Percentiles rank a stretch among this genome's conserved stretches.
phyloP scores from a whole-genome alignment of 202 grass and related monocot species.

The Alloteropsis angusta region DNA sequence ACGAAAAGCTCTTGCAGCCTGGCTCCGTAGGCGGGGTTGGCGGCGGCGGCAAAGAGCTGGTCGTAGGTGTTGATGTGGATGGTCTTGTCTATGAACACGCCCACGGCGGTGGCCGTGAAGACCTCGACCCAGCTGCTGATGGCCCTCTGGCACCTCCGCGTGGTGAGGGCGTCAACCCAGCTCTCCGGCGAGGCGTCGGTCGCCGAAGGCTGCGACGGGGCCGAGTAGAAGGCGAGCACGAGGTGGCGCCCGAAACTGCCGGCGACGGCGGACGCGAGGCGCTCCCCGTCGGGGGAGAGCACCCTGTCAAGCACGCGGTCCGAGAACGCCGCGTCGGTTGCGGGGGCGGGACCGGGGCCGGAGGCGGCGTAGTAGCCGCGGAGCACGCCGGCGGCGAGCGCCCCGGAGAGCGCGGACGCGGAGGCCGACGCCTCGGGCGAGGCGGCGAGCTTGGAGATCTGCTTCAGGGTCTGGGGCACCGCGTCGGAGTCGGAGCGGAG shows the following conservation, averaged over 20 bases:
- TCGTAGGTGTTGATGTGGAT: slow-evolving; percentile 94
- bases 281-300: slow-evolving; percentile 42
- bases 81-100: slow-evolving; percentile 83
- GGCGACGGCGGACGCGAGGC: slow-evolving; percentile 47
- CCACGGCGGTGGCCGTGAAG: slow-evolving; percentile 68
- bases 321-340: not conserved
- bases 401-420: slow-evolving; percentile 45
- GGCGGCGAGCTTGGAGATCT: slow-evolving; percentile 49
- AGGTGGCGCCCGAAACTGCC: slow-evolving; percentile 57
- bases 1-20: slow-evolving; percentile 57
- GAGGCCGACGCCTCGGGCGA: slow-evolving; percentile 48
- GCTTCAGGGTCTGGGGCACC: slow-evolving; percentile 43
- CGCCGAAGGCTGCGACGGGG: slow-evolving; percentile 1
- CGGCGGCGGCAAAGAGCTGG: slow-evolving; percentile 67
- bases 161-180: slow-evolving; percentile 54
- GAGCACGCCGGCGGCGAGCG: slow-evolving; percentile 49
- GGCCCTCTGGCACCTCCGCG: slow-evolving; percentile 26
- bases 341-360: not conserved
- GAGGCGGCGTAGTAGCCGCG: slow-evolving; percentile 30
- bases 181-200: not conserved
- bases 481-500: slow-evolving; percentile 54
- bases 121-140: slow-evolving; percentile 47
- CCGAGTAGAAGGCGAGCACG: slow-evolving; percentile 49
- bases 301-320: slow-evolving; percentile 59
- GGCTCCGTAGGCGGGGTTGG: slow-evolving; percentile 56